Evolutionary conservation across 2,329 filamentous ascomycete genomes (phyloP).

Genomic region (Arthroderma sp.): DNA sequence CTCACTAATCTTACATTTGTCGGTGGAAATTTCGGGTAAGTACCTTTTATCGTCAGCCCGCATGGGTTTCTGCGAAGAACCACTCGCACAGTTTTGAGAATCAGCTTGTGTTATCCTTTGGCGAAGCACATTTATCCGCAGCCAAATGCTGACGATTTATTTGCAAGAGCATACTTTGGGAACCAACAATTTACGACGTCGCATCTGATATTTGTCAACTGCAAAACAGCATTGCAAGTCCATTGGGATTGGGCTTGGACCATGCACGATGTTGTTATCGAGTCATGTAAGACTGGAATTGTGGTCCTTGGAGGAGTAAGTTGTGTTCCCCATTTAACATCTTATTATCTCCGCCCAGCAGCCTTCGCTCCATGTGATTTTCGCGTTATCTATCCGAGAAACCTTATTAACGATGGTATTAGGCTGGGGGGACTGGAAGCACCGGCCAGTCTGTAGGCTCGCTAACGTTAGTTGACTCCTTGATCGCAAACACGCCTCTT

Average conservation of each 20-base stretch:
- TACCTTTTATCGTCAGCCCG: background rate
- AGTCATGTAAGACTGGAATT: conserved; percentile 40
- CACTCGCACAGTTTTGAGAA: background rate
- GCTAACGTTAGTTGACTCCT: conserved; percentile 43
- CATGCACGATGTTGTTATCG: conserved; percentile 39
- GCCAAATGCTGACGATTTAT: background rate
- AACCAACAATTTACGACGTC: conserved; percentile 52
- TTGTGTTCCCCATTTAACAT: background rate
- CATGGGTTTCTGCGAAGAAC: background rate
- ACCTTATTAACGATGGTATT: background rate
- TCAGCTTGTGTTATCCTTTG: too few species aligned
- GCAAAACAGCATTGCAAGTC: conserved; percentile 42
- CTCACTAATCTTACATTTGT: conserved; percentile 48
- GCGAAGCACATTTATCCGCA: conserved; percentile 24
- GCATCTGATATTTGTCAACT: conserved; percentile 41
- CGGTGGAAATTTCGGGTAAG: conserved; percentile 45
- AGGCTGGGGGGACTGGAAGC: conserved; percentile 27
- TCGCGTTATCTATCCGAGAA: too few species aligned
- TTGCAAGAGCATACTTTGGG: conserved; percentile 29
- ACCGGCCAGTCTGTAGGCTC: conserved; percentile 40
- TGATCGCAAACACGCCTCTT: conserved; percentile 38
- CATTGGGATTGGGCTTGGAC: conserved; percentile 50
- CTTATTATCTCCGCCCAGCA: background rate
- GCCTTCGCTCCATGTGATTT: too few species aligned
- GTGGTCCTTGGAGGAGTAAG: conserved; percentile 32